Conservation (phyloP, 1,284 basidiomycete genomes). For the Irpex lacteus region DNA sequence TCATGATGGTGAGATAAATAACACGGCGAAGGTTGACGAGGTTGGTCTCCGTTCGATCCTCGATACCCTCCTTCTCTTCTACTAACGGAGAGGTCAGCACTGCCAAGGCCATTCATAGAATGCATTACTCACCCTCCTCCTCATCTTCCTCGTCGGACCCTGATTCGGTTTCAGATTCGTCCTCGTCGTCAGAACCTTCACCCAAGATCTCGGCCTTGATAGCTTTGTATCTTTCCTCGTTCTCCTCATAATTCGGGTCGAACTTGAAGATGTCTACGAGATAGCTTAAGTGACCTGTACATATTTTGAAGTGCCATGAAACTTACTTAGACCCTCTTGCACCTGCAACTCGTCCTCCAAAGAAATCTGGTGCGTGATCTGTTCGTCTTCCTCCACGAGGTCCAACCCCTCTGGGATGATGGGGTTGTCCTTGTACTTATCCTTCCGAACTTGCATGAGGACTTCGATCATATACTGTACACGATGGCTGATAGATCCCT, state of each 20-base stretch:
- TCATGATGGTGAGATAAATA: conserved; percentile 99
- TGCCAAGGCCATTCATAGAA: too few species aligned
- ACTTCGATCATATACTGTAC: conserved; percentile 99
- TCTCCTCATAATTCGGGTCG: conserved; percentile 86
- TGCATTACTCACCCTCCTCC: conserved; percentile 60
- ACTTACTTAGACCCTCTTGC: conserved; percentile 90
- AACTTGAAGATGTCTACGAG: conserved; percentile 89
- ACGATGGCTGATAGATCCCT: conserved; percentile 91
- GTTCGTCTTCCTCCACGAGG: conserved; percentile 96
- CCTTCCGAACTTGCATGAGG: conserved; percentile 95
- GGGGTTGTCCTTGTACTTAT: conserved; percentile 99
- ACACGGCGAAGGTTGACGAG: conserved; percentile 91
- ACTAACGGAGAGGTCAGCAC: conserved; percentile 39
- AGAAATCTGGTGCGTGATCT: conserved; percentile 91
- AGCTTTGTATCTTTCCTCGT: conserved; percentile 90
- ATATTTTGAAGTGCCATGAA: not conserved
- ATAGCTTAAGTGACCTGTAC: conserved; percentile 12
- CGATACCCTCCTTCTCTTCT: conserved; percentile 83
- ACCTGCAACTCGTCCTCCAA: conserved; percentile 93
- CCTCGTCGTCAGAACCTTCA: conserved; percentile 75
- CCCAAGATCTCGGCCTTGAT: conserved; percentile 97
- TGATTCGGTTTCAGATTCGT: conserved; percentile 57
- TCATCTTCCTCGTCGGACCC: conserved; percentile 61
- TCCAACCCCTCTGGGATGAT: conserved; percentile 92
- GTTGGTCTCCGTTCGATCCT: conserved; percentile 94